phyloP scores from a whole-genome alignment of 1,284 basidiomycete genomes.

The Coniophora puteana region DNA sequence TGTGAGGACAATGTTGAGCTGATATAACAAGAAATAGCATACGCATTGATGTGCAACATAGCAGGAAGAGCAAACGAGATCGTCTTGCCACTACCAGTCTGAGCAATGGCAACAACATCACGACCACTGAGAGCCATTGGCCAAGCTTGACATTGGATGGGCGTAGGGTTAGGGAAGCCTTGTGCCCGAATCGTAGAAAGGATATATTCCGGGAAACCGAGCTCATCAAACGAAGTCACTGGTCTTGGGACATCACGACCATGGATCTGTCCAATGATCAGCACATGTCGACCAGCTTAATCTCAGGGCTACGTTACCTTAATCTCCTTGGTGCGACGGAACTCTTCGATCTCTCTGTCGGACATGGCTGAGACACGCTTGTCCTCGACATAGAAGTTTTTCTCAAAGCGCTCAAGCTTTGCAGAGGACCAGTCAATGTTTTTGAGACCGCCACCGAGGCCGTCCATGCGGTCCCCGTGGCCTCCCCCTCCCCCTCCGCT shows the following conservation, averaged over 20 bases:
- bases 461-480: constrained; percentile 75
- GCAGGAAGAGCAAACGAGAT: constrained; percentile 98
- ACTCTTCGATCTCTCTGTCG: constrained; percentile 88
- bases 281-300: too few species aligned
- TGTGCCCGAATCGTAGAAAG: constrained; percentile 91
- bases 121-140: constrained; percentile 94
- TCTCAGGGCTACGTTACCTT: constrained; percentile 44
- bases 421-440: constrained; percentile 81
- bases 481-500: constrained; percentile 42
- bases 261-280: constrained; percentile 61
- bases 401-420: constrained; percentile 83
- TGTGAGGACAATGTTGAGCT: constrained; percentile 9
- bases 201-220: constrained; percentile 95
- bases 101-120: constrained; percentile 95
- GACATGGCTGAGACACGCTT: constrained; percentile 76
- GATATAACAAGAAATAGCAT: constrained; percentile 27
- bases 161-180: constrained; percentile 86
- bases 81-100: constrained; percentile 96
- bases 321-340: constrained; percentile 85
- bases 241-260: constrained; percentile 89
- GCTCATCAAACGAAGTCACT: constrained; percentile 90
- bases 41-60: constrained; percentile 99
- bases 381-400: constrained; percentile 98
- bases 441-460: constrained; percentile 81
- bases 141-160: constrained; percentile 99